Evolutionary conservation across 257 asterid genomes (phyloP), one percentile per base, ranked within the genome.

Genomic region (Gentiana straminea): DNA sequence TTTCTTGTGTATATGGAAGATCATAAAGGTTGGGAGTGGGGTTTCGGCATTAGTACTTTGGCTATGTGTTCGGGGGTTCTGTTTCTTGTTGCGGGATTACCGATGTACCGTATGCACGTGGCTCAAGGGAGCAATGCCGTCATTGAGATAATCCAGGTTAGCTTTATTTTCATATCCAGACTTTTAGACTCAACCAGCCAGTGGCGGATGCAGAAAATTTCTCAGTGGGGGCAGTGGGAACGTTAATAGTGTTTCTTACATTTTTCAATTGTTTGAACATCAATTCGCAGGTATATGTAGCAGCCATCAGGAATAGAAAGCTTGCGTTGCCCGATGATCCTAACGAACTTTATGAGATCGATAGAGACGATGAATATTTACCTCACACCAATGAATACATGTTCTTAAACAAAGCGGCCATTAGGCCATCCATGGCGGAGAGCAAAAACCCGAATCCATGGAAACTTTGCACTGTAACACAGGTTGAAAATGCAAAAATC

Each of bases 401-500:
- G 66, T 79, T 82, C 75, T 51, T 85, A 62, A 91, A 85, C 77
- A 85, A 65, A 63, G 94, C 94, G 49, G 94, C 94, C 24, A 65
- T 85, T 35, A 62, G 64, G 6, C 65, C 70, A 63, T 45, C 83
- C 11, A 24, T 70, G 59, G 15, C 50, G 45, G 55, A 53, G 10
- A 11, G 64, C 1, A 55, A 34, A 44, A 60, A 35, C 11, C 71
- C 69, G 63, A 74, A 57, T 59, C 80, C 82, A 34, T 82, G 89
- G 89, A 72, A 68, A 49, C 80, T 75, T 64, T 85, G 92, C 70
- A 73, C 73, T 24, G 83, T 82, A 3, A 85, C 94, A 37, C 94
- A 85, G 72, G 94, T 85, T 1, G 94, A 85, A 55, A 85, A 85
- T 61, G 89, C 84, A 13, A 85, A 85, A 64, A 78, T 85, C 73